phyloP scores from a whole-genome alignment of 495 filamentous ascomycete genomes.

The Neurospora sp. region DNA sequence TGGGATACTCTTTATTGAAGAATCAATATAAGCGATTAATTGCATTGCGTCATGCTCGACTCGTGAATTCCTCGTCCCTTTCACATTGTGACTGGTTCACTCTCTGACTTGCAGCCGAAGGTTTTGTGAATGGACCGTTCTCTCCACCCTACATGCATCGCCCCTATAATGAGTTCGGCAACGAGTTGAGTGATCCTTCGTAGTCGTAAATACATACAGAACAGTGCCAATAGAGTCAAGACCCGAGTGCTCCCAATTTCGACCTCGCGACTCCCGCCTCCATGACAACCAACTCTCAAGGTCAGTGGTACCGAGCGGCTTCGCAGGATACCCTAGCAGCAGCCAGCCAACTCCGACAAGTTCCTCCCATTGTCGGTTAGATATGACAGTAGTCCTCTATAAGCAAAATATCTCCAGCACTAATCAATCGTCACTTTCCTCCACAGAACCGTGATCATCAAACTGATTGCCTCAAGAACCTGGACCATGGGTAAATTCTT shows the following conservation, averaged over 20 bases:
- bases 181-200: neutral
- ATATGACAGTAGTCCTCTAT: no score
- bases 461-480: no score
- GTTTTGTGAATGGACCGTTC: neutral
- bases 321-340: neutral
- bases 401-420: neutral
- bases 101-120: neutral
- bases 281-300: neutral
- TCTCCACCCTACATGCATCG: neutral
- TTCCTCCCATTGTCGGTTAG: no score
- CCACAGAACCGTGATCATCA: no score
- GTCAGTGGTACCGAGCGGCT: neutral
- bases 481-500: no score
- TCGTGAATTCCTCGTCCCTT: neutral
- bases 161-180: neutral
- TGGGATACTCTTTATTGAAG: neutral
- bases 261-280: neutral
- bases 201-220: neutral
- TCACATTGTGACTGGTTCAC: neutral
- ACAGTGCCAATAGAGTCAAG: neutral
- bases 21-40: neutral
- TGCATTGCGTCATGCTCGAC: neutral
- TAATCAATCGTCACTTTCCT: neutral
- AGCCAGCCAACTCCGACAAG: neutral
- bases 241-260: neutral